Conservation (phyloP, 1,284 basidiomycete genomes). For the Ustilago sp. region DNA sequence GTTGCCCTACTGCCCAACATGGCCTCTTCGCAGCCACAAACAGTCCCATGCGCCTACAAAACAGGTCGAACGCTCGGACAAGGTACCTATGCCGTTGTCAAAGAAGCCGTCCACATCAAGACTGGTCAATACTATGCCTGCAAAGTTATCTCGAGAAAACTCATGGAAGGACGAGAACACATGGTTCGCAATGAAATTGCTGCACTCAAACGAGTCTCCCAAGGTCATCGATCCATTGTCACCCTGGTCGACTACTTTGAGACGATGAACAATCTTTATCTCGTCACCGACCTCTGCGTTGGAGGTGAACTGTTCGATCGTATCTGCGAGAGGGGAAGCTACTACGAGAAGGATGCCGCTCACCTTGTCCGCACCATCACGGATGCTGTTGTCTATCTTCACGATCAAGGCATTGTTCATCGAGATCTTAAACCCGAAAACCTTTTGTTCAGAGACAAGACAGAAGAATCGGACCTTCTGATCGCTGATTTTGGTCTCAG, state of each 20-base stretch:
- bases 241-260: slow-evolving; percentile 95
- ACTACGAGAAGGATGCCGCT: slow-evolving; percentile 96
- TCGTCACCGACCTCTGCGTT: slow-evolving; percentile 95
- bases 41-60: slow-evolving; percentile 68
- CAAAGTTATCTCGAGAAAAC: slow-evolving; percentile 83
- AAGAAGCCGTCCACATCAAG: slow-evolving; percentile 95
- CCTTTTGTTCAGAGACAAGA: slow-evolving; percentile 88
- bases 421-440: slow-evolving; percentile 98
- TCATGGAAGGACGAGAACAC: slow-evolving; percentile 79
- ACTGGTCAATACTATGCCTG: slow-evolving; percentile 74
- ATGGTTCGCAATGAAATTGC: slow-evolving; percentile 94
- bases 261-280: slow-evolving; percentile 86
- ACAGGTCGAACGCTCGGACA: slow-evolving; percentile 74
- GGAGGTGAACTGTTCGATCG: slow-evolving; percentile 98
- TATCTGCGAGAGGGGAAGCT: slow-evolving; percentile 96
- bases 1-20: slow-evolving; percentile 6
- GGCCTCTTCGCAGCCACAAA: slow-evolving; percentile 50
- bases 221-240: slow-evolving; percentile 80
- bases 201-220: slow-evolving; percentile 93
- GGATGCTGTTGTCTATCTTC: slow-evolving; percentile 89
- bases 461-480: slow-evolving; percentile 93
- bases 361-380: slow-evolving; percentile 87
- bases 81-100: slow-evolving; percentile 90
- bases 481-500: slow-evolving; percentile 95
- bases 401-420: slow-evolving; percentile 94